Percentiles rank a stretch among this genome's conserved stretches.
These are phyloP conservation scores for Margaritispora aquatica DNA, from an alignment of 495 filamentous ascomycete species.

Conservation along the genomic window DNA sequence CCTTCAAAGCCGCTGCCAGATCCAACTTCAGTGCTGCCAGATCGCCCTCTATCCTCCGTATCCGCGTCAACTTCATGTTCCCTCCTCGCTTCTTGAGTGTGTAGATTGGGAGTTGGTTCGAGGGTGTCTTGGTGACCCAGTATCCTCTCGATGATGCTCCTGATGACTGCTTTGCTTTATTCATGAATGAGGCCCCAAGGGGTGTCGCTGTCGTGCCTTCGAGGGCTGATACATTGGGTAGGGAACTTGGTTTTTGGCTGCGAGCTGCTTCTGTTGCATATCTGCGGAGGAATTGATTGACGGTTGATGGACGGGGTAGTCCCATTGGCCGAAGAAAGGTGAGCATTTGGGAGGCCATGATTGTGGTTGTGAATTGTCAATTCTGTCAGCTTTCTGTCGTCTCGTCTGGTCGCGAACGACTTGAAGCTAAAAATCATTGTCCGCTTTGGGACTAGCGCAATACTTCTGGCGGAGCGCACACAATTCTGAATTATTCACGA, in stretches of 20 bases:
- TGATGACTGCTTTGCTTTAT: not conserved
- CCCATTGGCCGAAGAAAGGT: slow-evolving; percentile 25
- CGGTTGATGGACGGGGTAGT: slow-evolving; percentile 27
- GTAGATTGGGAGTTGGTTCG: slow-evolving; percentile 77
- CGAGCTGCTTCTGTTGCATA: slow-evolving; percentile 7
- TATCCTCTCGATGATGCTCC: slow-evolving; percentile 51
- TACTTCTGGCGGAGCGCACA: slow-evolving; percentile 8
- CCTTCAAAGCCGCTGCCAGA: slow-evolving; percentile 34
- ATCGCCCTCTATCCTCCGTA: slow-evolving; percentile 77
- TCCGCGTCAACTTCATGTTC: slow-evolving; percentile 64
- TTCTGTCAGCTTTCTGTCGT: not conserved
- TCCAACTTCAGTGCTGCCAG: slow-evolving; percentile 44
- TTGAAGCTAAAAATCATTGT: slow-evolving; percentile 3
- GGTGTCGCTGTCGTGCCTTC: slow-evolving; percentile 12
- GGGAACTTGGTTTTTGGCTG: slow-evolving; percentile 9
- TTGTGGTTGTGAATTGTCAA: not conserved
- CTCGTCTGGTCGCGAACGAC: slow-evolving; percentile 2
- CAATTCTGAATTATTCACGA: slow-evolving; percentile 7
- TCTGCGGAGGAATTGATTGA: slow-evolving; percentile 29
- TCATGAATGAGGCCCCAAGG: slow-evolving; percentile 27
- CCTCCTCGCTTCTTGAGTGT: slow-evolving; percentile 66
- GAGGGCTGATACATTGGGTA: slow-evolving; percentile 21
- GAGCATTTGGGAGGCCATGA: slow-evolving; percentile 12
- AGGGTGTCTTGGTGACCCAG: slow-evolving; percentile 63
- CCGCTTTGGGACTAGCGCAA: slow-evolving; percentile 2